These are phyloP conservation scores for Microcyclospora tardicrescens DNA, from an alignment of 2,329 filamentous ascomycete genomes.

Conservation along the genomic window DNA sequence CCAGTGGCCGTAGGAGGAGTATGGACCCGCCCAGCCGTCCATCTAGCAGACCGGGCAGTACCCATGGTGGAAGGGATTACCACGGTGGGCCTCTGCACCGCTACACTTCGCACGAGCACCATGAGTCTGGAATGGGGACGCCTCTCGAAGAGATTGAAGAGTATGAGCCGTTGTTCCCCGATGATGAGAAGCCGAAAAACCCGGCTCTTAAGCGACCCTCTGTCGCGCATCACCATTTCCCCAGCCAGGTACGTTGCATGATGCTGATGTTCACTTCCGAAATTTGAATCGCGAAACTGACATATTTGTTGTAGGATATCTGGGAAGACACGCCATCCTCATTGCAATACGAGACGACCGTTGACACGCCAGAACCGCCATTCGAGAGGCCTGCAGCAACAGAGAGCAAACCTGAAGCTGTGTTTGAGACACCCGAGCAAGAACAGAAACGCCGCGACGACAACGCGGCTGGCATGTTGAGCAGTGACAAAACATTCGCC, in stretches of 20 bases:
- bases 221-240: conserved; percentile 53
- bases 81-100: conserved; percentile 42
- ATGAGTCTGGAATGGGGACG: conserved; percentile 38
- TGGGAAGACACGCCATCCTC: conserved; percentile 95
- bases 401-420: conserved; percentile 15
- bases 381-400: conserved; percentile 8
- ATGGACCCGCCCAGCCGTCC: conserved; percentile 49
- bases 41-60: conserved; percentile 48
- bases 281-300: too few relatives aligned
- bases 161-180: conserved; percentile 88
- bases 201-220: conserved; percentile 44
- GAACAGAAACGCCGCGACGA: conserved; percentile 34
- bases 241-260: conserved; percentile 46
- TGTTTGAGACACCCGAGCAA: conserved; percentile 35
- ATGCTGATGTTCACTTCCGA: too few relatives aligned
- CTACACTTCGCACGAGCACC: conserved; percentile 41
- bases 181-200: conserved; percentile 40
- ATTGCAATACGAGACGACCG: conserved; percentile 61
- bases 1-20: conserved; percentile 36
- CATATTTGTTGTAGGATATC: conserved; percentile 43
- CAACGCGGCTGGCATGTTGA: conserved; percentile 23
- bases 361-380: conserved; percentile 56
- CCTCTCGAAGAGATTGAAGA: conserved; percentile 81
- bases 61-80: conserved; percentile 24
- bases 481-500: conserved; percentile 38